A percentile compares a stretch with the other conserved stretches of the same genome.
Evolutionary conservation across 352 stramenopile species (phyloP).

Genomic region (Pythium apleroticum): DNA sequence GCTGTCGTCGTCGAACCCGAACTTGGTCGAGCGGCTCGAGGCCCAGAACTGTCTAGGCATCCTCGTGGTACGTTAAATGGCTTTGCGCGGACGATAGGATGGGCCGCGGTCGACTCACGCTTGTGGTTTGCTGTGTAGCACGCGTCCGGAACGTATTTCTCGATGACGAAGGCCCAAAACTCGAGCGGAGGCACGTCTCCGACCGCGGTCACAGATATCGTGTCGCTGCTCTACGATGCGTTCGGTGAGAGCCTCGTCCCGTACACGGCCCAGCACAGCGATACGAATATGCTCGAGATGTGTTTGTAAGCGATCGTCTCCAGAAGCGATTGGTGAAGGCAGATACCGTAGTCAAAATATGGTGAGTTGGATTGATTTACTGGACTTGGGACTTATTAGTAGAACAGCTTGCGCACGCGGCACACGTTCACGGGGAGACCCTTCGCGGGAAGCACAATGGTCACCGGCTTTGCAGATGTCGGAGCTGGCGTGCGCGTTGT

Average conservation of each 20-base stretch:
- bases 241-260: conserved; percentile 80
- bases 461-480: conserved; percentile 5
- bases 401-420: conserved; percentile 26
- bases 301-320: conserved; percentile 10
- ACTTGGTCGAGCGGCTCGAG: conserved; percentile 79
- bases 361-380: conserved; percentile 7
- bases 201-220: conserved; percentile 46
- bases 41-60: conserved; percentile 88
- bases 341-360: background rate
- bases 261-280: conserved; percentile 52
- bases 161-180: conserved; percentile 49
- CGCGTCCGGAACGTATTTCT: conserved; percentile 77
- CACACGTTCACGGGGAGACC: conserved; percentile 11
- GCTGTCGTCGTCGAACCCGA: conserved; percentile 71
- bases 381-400: conserved; percentile 6
- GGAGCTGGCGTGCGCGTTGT: conserved; percentile 5
- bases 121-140: conserved; percentile 43
- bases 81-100: too few species aligned
- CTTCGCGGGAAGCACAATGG: conserved; percentile 11
- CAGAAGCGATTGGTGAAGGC: background rate
- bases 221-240: conserved; percentile 65
- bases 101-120: too few species aligned
- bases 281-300: conserved; percentile 18
- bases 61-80: conserved; percentile 58
- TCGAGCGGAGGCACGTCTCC: conserved; percentile 21